phyloP scores from a whole-genome alignment of 2,329 filamentous ascomycete genomes.

The Aspergillus proliferans region DNA sequence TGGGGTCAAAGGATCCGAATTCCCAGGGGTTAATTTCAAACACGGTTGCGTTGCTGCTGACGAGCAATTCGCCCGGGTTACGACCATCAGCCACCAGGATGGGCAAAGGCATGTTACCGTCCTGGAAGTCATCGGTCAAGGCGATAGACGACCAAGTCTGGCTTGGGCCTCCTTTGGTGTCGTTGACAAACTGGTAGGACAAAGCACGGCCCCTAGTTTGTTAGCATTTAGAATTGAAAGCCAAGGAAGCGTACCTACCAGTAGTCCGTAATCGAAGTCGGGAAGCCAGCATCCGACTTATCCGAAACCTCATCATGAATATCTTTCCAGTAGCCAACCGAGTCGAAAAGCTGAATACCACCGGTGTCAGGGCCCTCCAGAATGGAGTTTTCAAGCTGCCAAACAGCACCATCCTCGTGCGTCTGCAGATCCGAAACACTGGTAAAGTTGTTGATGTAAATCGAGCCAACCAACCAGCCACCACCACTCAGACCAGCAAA shows the following conservation, averaged over 20 bases:
- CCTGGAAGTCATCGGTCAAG: constrained; percentile 51
- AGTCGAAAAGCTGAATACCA: constrained; percentile 40
- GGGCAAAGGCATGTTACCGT: constrained; percentile 61
- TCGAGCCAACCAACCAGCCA: constrained; percentile 74
- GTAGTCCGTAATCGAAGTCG: constrained; percentile 75
- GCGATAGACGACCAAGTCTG: constrained; percentile 78
- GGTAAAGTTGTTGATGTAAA: constrained; percentile 77
- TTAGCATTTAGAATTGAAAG: background rate
- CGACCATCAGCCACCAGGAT: constrained; percentile 64
- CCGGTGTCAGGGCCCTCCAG: constrained; percentile 35
- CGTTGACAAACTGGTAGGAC: constrained; percentile 75
- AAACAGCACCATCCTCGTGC: constrained; percentile 13
- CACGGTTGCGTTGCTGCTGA: constrained; percentile 65
- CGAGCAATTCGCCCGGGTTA: constrained; percentile 51
- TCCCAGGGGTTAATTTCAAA: constrained; percentile 73
- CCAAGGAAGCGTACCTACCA: constrained; percentile 47
- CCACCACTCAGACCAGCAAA: constrained; percentile 76
- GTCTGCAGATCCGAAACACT: constrained; percentile 47
- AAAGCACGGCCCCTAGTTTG: constrained; percentile 59
- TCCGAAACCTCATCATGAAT: constrained; percentile 52
- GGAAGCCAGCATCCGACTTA: constrained; percentile 60
- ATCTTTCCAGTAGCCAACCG: constrained; percentile 57
- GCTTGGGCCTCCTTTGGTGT: constrained; percentile 61
- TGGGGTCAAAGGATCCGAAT: constrained; percentile 68
- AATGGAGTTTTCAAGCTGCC: constrained; percentile 40